These are phyloP conservation scores for Breynia disticha DNA, from an alignment of 441 rosid species.

Conservation along the genomic window DNA sequence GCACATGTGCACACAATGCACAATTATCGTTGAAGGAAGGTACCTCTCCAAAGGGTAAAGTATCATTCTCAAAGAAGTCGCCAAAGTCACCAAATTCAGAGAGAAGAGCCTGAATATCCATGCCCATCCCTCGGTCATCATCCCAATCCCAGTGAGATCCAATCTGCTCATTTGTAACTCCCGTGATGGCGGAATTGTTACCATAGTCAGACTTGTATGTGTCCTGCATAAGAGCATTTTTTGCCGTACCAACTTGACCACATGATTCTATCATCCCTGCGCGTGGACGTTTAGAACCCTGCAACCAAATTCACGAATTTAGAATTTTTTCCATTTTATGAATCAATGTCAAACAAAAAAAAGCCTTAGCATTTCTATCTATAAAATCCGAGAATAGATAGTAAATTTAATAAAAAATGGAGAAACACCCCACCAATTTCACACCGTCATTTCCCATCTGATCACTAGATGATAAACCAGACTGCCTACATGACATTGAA, in stretches of 20 bases:
- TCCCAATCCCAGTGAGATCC: slow-evolving; percentile 92
- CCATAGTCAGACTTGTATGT: slow-evolving; percentile 47
- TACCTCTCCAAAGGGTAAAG: slow-evolving; percentile 99
- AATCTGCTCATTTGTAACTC: slow-evolving; percentile 59
- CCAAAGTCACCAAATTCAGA: slow-evolving; percentile 99
- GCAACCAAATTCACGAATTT: slow-evolving; percentile 18
- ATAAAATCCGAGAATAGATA: not conserved
- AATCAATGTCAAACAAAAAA: not conserved
- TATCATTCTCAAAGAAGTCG: slow-evolving; percentile 94
- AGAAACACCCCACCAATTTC: slow-evolving; percentile 51
- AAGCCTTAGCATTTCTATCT: not conserved
- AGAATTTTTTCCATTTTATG: too few relatives aligned
- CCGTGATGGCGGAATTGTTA: slow-evolving; percentile 53
- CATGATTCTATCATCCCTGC: slow-evolving; percentile 55
- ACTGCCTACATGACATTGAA: slow-evolving; percentile 83
- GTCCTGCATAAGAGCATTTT: slow-evolving; percentile 44
- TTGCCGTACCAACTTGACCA: slow-evolving; percentile 55
- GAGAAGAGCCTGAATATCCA: slow-evolving; percentile 94
- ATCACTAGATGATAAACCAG: slow-evolving; percentile 79
- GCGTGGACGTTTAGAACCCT: slow-evolving; percentile 92
- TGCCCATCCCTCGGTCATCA: slow-evolving; percentile 79
- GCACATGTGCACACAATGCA: slow-evolving; percentile 4
- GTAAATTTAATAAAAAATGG: slow-evolving; percentile 3
- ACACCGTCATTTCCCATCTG: slow-evolving; percentile 58
- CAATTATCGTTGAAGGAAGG: slow-evolving; percentile 12